phyloP scores from a whole-genome alignment of 2,329 filamentous ascomycete genomes.

The Orbilia oligospora region DNA sequence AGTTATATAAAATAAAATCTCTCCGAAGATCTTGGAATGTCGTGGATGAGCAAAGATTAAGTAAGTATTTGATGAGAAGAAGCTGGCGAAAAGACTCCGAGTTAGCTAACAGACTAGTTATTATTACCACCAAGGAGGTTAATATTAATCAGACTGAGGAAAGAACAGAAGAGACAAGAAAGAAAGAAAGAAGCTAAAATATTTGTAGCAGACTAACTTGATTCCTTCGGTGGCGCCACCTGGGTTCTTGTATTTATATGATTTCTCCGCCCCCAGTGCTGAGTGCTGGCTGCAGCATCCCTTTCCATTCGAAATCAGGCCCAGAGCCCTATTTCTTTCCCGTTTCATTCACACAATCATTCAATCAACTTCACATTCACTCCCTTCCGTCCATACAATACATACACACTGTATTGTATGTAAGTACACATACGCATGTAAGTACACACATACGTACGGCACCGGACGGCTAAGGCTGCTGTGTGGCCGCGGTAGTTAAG shows the following conservation, averaged over 20 bases:
- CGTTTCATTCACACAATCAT: neutral
- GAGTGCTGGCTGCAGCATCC: neutral
- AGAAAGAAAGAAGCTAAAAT: no score
- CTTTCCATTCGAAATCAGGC: neutral
- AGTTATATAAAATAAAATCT: conserved; percentile 7
- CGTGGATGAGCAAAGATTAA: conserved; percentile 3
- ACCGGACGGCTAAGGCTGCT: neutral
- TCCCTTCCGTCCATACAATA: no score
- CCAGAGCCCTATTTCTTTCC: neutral
- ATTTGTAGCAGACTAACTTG: conserved; percentile 4
- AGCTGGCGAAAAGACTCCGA: conserved; percentile 55
- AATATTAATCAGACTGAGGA: no score
- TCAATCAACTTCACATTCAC: no score
- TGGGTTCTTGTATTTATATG: conserved; percentile 37
- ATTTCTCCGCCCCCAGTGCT: neutral
- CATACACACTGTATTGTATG: no score
- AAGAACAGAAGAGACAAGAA: no score
- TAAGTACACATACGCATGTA: neutral
- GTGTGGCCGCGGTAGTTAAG: neutral
- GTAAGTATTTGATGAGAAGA: conserved; percentile 26
- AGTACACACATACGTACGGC: neutral
- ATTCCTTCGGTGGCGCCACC: conserved; percentile 14
- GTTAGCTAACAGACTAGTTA: no score
- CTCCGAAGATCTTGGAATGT: conserved; percentile 34
- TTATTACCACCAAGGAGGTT: no score